A percentile compares a stretch with the other conserved stretches of the same genome.
These are phyloP conservation scores for Termitomyces bulborhizus DNA, from an alignment of 768 basidiomycete genomes.

Conservation along the genomic window DNA sequence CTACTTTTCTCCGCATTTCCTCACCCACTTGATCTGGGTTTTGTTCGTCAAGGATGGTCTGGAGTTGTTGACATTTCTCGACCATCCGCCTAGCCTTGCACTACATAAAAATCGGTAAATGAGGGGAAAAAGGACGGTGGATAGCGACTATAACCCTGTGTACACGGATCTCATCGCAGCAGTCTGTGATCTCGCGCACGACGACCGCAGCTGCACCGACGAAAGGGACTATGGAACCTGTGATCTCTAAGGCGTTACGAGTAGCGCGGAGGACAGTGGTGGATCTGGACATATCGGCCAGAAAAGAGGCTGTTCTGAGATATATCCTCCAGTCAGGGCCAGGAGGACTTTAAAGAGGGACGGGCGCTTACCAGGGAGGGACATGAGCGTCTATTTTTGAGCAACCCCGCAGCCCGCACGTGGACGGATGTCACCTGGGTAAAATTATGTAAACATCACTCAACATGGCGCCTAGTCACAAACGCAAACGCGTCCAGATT, in stretches of 20 bases:
- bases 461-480: conserved; percentile 26
- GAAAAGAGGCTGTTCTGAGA: neutral
- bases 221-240: conserved; percentile 38
- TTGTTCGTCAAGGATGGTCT: conserved; percentile 35
- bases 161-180: conserved; percentile 39
- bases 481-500: conserved; percentile 42
- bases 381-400: neutral
- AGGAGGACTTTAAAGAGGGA: neutral
- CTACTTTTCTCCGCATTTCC: conserved; percentile 30
- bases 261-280: neutral
- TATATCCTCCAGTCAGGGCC: neutral
- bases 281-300: neutral
- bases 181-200: conserved; percentile 35
- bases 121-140: neutral
- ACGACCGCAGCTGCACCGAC: conserved; percentile 36
- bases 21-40: conserved; percentile 30
- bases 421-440: neutral
- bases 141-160: conserved; percentile 35
- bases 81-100: conserved; percentile 35
- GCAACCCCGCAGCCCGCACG: neutral
- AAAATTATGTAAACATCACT: neutral
- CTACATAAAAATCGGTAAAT: conserved; percentile 18
- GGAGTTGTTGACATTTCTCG: conserved; percentile 32
- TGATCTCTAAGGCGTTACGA: conserved; percentile 28
- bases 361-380: neutral